Base-by-base conservation (phyloP, 164 flowering plant species). In the Sedum album region DNA sequence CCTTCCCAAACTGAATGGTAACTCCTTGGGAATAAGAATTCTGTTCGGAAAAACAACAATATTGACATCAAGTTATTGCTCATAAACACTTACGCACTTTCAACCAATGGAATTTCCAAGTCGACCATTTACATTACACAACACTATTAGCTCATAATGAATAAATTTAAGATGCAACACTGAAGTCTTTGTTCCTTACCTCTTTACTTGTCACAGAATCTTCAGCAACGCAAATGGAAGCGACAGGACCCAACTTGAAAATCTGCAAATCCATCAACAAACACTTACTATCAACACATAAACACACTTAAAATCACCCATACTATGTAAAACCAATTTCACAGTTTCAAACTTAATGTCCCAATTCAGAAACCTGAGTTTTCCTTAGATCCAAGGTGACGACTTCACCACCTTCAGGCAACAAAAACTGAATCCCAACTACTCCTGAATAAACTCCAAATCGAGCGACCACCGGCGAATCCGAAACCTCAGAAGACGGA, bases 21-120 rank as follows among this genome's bases (percentile, higher is more conserved):
- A 90, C 70, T 68, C 88, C 97, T 67, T 73, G 83, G 21, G 96
- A 84, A 77, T 78, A 88, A 31, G 7, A 78, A 71, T 79, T 82
- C 98, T 91, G 92, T 26, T 75, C 64, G 69, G 72, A 66, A 75
- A 71, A 61, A 66, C 60, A 68, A 65, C 70, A 31, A 11, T 1
- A 55, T 17, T 42, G 11, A 63, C 10, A 46, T 18, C 4, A n/a
- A 13, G 14, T 26, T 46, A 6, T 11, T 30, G 31, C 35, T 25
- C 18, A 28, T 31, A 3, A 42, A 44, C 26, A 25, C 14, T 66
- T 30, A 1, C 1, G 4, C 60, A 11, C 35, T 28, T 61, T 30
- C 20, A 31, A 61, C 13, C 35, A 8, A 30, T 2, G 30, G n/a
- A 62, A 20, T 0, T 21, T 6, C 26, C 2, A 51, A 6, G n/a